Percentiles rank a stretch among this genome's conserved stretches.
Conservation (phyloP, 1,284 basidiomycete species). For the Porodaedalea pini region DNA sequence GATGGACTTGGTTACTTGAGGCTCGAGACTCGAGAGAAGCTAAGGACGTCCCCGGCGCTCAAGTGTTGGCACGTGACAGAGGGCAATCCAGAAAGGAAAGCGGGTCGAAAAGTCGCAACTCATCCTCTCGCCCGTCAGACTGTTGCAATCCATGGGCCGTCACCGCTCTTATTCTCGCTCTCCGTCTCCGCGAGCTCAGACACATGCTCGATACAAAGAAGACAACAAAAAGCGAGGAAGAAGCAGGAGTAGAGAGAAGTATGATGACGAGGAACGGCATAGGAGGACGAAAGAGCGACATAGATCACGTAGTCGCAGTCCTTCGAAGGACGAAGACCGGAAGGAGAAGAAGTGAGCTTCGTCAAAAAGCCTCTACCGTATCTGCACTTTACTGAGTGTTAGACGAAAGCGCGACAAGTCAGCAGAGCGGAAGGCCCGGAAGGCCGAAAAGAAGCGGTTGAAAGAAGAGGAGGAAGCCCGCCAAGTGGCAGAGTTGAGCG, state of each 20-base stretch:
- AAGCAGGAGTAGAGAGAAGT: slow-evolving; percentile 41
- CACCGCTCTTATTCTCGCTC: slow-evolving; percentile 46
- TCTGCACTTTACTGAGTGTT: slow-evolving; percentile 18
- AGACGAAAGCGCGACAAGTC: slow-evolving; percentile 80
- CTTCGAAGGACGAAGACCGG: slow-evolving; percentile 32
- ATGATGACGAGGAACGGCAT: slow-evolving; percentile 26
- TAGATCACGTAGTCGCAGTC: slow-evolving; percentile 33
- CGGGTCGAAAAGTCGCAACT: background rate
- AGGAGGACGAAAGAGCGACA: slow-evolving; percentile 4
- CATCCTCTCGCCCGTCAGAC: background rate
- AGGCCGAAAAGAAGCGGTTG: slow-evolving; percentile 76
- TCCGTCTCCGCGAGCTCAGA: slow-evolving; percentile 38
- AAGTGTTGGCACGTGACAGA: too few species aligned
- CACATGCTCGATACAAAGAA: slow-evolving; percentile 35
- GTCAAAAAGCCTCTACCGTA: background rate
- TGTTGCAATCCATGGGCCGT: slow-evolving; percentile 31
- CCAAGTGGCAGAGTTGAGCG: slow-evolving; percentile 82
- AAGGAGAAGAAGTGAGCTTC: slow-evolving; percentile 61
- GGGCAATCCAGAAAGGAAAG: background rate
- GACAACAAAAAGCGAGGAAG: slow-evolving; percentile 34
- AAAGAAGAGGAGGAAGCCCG: slow-evolving; percentile 85
- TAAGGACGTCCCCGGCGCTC: too few species aligned
- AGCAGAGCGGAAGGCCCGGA: slow-evolving; percentile 72
- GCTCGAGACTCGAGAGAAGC: background rate
- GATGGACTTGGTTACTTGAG: background rate